These are phyloP conservation scores for Mucor lusitanicus DNA, from an alignment of 371 early-diverging fungal genomes.

Conservation along the genomic window DNA sequence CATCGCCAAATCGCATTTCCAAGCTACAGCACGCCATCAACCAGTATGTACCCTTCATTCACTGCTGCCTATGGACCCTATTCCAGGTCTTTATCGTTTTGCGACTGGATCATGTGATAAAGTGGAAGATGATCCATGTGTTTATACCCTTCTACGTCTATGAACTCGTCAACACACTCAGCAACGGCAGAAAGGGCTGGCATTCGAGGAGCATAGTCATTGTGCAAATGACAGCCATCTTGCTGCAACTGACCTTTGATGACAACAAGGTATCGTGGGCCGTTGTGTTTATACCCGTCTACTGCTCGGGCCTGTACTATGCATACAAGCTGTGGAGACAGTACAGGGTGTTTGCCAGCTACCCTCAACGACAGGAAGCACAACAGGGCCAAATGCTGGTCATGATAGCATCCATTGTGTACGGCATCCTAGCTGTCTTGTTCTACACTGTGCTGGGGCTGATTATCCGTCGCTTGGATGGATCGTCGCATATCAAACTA, in stretches of 20 bases:
- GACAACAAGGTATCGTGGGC: slow-evolving; percentile 61
- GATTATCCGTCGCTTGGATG: slow-evolving; percentile 65
- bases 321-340: slow-evolving; percentile 47
- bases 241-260: slow-evolving; percentile 42
- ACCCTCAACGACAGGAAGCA: slow-evolving; percentile 48
- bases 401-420: slow-evolving; percentile 47
- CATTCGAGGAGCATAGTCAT: background rate
- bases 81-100: slow-evolving; percentile 58
- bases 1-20: background rate
- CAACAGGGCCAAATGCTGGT: slow-evolving; percentile 58
- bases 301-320: slow-evolving; percentile 64
- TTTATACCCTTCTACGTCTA: slow-evolving; percentile 66
- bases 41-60: slow-evolving; percentile 23
- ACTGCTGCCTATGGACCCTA: slow-evolving; percentile 33
- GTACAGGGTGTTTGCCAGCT: slow-evolving; percentile 41
- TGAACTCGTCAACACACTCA: slow-evolving; percentile 50
- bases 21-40: background rate
- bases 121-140: slow-evolving; percentile 42
- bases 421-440: slow-evolving; percentile 55
- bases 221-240: slow-evolving; percentile 38
- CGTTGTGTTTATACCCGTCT: slow-evolving; percentile 76
- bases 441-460: slow-evolving; percentile 76
- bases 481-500: slow-evolving; percentile 46
- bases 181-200: slow-evolving; percentile 8
- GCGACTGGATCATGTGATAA: slow-evolving; percentile 38